These are phyloP conservation scores for Beauveria scarabaeidicola DNA, from an alignment of 2,329 filamentous ascomycete species.

Conservation along the genomic window DNA sequence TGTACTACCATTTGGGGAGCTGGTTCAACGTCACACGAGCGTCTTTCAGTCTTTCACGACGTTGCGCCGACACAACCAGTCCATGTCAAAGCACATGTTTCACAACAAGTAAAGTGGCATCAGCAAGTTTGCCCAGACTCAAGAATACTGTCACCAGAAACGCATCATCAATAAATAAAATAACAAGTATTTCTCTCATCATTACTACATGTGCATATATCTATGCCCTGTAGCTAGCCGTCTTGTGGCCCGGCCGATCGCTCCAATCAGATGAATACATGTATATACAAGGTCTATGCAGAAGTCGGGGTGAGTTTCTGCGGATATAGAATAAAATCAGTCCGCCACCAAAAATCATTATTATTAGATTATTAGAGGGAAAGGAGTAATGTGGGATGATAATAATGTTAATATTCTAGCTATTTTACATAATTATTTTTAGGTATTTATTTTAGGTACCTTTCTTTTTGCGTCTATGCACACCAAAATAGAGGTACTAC, in stretches of 20 bases:
- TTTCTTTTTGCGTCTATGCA: too few species aligned
- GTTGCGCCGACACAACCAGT: background rate
- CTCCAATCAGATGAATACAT: background rate
- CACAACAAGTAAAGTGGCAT: too few species aligned
- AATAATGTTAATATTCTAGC: too few species aligned
- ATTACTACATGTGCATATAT: background rate
- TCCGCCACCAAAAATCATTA: background rate
- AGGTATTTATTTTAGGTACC: too few species aligned
- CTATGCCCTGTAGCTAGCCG: background rate
- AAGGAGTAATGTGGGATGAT: too few species aligned
- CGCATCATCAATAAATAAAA: too few species aligned
- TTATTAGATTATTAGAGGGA: too few species aligned
- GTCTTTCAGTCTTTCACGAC: too few species aligned
- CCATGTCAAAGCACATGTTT: background rate
- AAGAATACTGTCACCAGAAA: background rate
- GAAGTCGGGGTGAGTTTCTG: background rate
- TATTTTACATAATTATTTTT: too few species aligned
- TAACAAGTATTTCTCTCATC: background rate
- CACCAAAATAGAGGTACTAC: too few species aligned
- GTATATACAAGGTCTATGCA: background rate
- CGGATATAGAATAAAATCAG: background rate
- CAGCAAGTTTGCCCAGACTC: background rate
- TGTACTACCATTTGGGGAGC: too few species aligned
- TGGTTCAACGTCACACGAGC: too few species aligned
- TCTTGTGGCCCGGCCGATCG: background rate